Percentiles rank a stretch among this genome's conserved stretches.
phyloP scores from a whole-genome alignment of 371 early-diverging fungal genomes.

The Mucor piriformis region DNA sequence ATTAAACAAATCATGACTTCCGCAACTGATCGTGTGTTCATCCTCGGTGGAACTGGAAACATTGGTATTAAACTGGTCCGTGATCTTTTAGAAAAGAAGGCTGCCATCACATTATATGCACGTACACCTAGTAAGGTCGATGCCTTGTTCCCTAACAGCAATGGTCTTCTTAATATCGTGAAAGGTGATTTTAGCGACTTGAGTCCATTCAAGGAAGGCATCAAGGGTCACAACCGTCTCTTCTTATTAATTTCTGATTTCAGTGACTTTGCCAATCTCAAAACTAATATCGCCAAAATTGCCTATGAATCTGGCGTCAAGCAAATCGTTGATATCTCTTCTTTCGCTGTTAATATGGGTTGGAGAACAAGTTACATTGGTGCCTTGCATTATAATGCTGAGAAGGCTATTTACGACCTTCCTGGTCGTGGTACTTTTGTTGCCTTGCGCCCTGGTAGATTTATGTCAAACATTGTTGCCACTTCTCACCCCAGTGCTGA shows the following conservation, averaged over 20 bases:
- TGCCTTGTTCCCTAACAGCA: constrained; percentile 6
- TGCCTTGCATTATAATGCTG: constrained; percentile 22
- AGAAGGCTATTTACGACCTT: constrained; percentile 29
- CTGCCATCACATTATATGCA: constrained; percentile 22
- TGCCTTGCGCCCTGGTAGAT: constrained; percentile 34
- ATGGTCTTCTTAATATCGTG: constrained; percentile 7
- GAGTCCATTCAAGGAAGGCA: constrained; percentile 17
- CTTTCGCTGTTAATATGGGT: constrained; percentile 11
- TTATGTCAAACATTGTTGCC: constrained; percentile 31
- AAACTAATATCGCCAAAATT: constrained; percentile 10
- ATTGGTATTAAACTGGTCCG: constrained; percentile 21
- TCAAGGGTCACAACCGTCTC: constrained; percentile 34
- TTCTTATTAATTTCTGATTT: constrained; percentile 26
- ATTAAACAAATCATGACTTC: not conserved
- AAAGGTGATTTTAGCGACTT: constrained; percentile 36
- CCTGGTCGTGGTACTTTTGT: constrained; percentile 29
- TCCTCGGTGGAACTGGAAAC: constrained; percentile 44
- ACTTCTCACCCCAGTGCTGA: not conserved
- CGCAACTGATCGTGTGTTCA: constrained; percentile 20
- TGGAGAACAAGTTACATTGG: constrained; percentile 25
- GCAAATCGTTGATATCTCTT: constrained; percentile 41
- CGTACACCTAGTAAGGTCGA: constrained; percentile 27
- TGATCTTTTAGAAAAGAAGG: constrained; percentile 17
- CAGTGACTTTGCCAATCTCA: not conserved
- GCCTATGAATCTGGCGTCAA: constrained; percentile 39